phyloP scores from a whole-genome alignment of 805 yeast genomes.

The Jamesozyma gamospora region DNA sequence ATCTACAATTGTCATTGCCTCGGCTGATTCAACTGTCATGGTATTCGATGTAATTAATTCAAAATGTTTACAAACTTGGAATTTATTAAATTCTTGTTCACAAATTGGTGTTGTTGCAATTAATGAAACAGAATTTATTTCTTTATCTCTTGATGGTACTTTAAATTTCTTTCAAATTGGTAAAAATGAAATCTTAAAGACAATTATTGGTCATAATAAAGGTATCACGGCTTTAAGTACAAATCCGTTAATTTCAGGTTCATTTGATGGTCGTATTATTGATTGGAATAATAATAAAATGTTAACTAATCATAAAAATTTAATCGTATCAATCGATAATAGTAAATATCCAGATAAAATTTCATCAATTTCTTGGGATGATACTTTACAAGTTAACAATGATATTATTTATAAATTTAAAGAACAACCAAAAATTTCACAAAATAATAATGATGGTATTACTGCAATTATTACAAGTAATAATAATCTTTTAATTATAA shows the following conservation, averaged over 20 bases:
- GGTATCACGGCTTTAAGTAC: constrained; percentile 54
- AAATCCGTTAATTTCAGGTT: constrained; percentile 45
- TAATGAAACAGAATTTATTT: constrained; percentile 44
- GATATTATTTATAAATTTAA: constrained; percentile 21
- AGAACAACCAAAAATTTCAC: constrained; percentile 43
- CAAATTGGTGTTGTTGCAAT: constrained; percentile 67
- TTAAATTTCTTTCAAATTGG: constrained; percentile 47
- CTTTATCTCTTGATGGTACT: constrained; percentile 64
- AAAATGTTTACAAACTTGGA: constrained; percentile 41
- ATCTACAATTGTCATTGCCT: constrained; percentile 56
- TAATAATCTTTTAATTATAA: constrained; percentile 30
- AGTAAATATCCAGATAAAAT: constrained; percentile 27
- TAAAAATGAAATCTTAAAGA: constrained; percentile 23
- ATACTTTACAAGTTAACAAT: constrained; percentile 40
- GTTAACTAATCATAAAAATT: constrained; percentile 47
- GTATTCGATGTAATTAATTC: constrained; percentile 46
- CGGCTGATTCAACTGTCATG: constrained; percentile 74
- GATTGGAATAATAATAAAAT: constrained; percentile 41
- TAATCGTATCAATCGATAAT: constrained; percentile 45
- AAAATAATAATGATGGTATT: constrained; percentile 28
- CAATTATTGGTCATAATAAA: constrained; percentile 71
- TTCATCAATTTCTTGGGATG: constrained; percentile 84
- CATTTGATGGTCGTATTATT: constrained; percentile 69
- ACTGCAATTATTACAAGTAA: constrained; percentile 38
- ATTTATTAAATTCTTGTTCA: constrained; percentile 43